Evolutionary conservation across 164 flowering plant genomes (phyloP).

Genomic region (Sextonia rubra): DNA sequence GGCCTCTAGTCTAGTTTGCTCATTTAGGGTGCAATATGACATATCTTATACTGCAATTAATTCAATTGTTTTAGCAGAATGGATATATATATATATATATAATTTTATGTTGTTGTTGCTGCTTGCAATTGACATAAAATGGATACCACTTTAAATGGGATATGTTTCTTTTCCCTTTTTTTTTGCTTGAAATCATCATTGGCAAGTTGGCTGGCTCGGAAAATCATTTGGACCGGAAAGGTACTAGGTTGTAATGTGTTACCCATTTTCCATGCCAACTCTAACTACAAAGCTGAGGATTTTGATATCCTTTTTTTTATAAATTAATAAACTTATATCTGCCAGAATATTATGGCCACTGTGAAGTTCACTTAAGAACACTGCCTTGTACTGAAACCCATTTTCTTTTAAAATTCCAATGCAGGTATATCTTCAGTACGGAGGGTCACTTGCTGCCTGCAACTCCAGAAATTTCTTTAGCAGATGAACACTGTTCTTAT

Average conservation of each 20-base stretch:
- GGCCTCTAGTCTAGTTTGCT: neutral
- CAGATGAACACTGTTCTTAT: slow-evolving; percentile 78
- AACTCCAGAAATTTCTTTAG: slow-evolving; percentile 80
- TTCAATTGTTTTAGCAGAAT: neutral
- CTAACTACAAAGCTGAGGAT: too few relatives aligned
- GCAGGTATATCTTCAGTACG: slow-evolving; percentile 89
- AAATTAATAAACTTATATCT: too few relatives aligned
- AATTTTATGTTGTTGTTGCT: too few relatives aligned
- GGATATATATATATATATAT: too few relatives aligned
- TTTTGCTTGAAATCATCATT: neutral
- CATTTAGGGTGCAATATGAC: neutral
- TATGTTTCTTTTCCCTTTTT: neutral
- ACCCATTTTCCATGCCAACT: too few relatives aligned
- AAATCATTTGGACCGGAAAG: too few relatives aligned
- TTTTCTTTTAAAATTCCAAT: slow-evolving; percentile 1
- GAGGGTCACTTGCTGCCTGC: slow-evolving; percentile 94
- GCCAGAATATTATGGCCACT: too few relatives aligned
- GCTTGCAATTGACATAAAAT: neutral
- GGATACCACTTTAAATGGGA: neutral
- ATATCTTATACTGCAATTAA: neutral
- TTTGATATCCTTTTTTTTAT: too few relatives aligned
- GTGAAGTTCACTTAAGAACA: neutral
- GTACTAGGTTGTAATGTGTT: too few relatives aligned
- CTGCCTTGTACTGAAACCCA: neutral
- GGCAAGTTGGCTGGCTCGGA: neutral